phyloP scores from a whole-genome alignment of 345 rosid species.

The Boechera divaricarpa region DNA sequence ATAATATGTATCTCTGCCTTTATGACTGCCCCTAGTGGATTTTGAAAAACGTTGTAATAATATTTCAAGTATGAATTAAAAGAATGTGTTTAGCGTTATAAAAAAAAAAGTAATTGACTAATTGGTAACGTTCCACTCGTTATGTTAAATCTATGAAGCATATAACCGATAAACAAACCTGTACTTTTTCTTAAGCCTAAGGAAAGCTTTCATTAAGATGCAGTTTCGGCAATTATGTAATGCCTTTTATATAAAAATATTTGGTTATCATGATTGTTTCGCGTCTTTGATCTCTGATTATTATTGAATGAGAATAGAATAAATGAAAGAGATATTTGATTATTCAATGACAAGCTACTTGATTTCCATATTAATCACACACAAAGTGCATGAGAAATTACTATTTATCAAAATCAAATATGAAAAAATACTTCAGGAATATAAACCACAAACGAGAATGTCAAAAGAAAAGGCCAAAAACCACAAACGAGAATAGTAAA shows the following conservation, averaged over 20 bases:
- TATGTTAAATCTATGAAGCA: background rate
- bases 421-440: background rate
- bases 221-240: background rate
- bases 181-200: background rate
- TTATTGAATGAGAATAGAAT: background rate
- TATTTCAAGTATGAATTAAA: too few species aligned
- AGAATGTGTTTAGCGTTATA: too few species aligned
- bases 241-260: background rate
- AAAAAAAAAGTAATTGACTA: too few species aligned
- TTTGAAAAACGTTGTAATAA: too few species aligned
- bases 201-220: background rate
- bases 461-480: background rate
- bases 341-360: background rate
- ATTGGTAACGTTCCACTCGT: too few species aligned
- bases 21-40: too few species aligned
- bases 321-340: too few species aligned
- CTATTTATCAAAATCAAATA: background rate
- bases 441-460: constrained; percentile 33
- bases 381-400: constrained; percentile 3
- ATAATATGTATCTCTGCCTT: too few species aligned
- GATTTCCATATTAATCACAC: background rate
- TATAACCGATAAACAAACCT: background rate
- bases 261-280: background rate
- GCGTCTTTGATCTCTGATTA: background rate
- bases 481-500: constrained; percentile 38